Conservation (phyloP, 23 red algal genomes). For the Chondrus crispus region DNA sequence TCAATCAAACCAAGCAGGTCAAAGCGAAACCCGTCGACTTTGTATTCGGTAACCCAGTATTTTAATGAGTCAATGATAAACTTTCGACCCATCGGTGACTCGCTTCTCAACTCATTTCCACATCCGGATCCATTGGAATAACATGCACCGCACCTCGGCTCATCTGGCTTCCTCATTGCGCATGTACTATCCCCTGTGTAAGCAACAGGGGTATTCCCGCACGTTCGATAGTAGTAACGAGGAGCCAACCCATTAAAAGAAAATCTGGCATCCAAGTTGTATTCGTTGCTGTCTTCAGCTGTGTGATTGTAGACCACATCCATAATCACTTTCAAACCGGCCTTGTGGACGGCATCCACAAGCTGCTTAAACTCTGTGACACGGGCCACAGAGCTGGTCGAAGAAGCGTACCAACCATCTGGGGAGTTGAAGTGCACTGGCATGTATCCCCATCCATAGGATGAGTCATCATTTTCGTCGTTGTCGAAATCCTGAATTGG, state of each 20-base stretch:
- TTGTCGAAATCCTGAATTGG: constrained; percentile 93
- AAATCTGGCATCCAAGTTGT: constrained; percentile 89
- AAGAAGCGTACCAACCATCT: constrained; percentile 83
- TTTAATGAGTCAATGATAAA: constrained; percentile 85
- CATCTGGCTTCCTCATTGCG: not conserved
- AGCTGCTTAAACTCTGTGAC: constrained; percentile 90
- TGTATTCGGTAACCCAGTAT: constrained; percentile 92
- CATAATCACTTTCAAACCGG: constrained; percentile 87
- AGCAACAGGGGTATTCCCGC: constrained; percentile 67
- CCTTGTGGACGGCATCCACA: constrained; percentile 63
- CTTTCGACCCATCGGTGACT: constrained; percentile 88
- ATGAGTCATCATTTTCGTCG: constrained; percentile 21
- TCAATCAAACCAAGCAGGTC: constrained; percentile 85
- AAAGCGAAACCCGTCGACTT: constrained; percentile 96
- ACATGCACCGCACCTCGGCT: constrained; percentile 56
- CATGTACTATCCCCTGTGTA: constrained; percentile 68
- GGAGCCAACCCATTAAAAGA: constrained; percentile 83
- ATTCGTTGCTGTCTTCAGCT: constrained; percentile 78
- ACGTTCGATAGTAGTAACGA: constrained; percentile 87
- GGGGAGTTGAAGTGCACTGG: constrained; percentile 92
- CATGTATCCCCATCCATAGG: constrained; percentile 94
- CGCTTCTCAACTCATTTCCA: constrained; percentile 86
- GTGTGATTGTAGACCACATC: constrained; percentile 98
- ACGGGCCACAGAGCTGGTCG: constrained; percentile 42
- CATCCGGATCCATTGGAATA: constrained; percentile 95